These are phyloP conservation scores for Fusarium dimerum DNA, from an alignment of 2,329 filamentous ascomycete species.

Conservation along the genomic window DNA sequence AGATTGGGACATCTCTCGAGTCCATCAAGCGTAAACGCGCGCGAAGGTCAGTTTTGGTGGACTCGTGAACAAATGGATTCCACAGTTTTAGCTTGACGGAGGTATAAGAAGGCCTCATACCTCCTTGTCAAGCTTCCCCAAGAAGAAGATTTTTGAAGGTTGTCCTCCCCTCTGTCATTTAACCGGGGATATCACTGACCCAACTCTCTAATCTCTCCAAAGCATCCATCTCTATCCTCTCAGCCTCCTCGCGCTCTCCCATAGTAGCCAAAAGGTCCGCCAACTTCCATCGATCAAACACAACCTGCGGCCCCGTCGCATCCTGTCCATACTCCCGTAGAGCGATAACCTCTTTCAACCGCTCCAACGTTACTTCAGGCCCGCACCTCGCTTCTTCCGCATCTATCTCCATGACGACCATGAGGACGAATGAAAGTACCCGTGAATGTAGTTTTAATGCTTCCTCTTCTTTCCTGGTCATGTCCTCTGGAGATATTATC, in stretches of 20 bases:
- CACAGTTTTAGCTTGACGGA: too few species aligned
- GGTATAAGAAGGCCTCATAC: too few species aligned
- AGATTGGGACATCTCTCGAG: too few species aligned
- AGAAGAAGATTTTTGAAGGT: too few species aligned
- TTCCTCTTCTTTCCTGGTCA: not conserved
- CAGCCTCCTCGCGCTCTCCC: not conserved
- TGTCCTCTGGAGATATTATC: not conserved
- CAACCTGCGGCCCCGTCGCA: slow-evolving; percentile 2
- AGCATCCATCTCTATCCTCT: slow-evolving; percentile 2
- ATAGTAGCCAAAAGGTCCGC: slow-evolving; percentile 1
- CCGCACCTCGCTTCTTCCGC: not conserved
- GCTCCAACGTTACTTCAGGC: slow-evolving; percentile 3
- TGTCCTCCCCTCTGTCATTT: too few species aligned
- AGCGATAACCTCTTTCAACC: slow-evolving; percentile 3
- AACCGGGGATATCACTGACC: too few species aligned
- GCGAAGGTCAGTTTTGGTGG: too few species aligned
- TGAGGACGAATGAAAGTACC: slow-evolving; percentile 5
- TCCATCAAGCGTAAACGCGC: too few species aligned
- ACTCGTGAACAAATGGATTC: too few species aligned
- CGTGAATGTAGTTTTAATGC: slow-evolving; percentile 3
- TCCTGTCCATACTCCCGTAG: slow-evolving; percentile 12
- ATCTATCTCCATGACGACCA: slow-evolving; percentile 3
- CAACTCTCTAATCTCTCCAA: too few species aligned
- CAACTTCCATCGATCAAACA: slow-evolving; percentile 11
- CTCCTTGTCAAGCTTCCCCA: too few species aligned